Conservation (phyloP, 495 filamentous ascomycete species). For the Glutinoglossum americanum region DNA sequence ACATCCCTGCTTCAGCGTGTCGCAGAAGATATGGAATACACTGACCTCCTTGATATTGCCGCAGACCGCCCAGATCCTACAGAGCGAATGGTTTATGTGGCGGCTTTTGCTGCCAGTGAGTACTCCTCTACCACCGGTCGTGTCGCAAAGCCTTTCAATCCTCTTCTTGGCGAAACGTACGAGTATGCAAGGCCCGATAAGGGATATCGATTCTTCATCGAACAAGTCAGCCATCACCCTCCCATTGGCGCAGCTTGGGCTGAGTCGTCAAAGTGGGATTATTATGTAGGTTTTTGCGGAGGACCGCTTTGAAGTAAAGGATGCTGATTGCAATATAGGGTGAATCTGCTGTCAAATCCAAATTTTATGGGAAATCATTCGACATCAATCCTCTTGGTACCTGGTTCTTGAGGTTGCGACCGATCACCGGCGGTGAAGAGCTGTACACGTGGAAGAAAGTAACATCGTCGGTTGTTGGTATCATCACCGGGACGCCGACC, state of each 20-base stretch:
- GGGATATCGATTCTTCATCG: slow-evolving; percentile 92
- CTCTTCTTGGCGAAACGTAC: slow-evolving; percentile 86
- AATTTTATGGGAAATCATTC: slow-evolving; percentile 94
- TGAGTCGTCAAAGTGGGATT: slow-evolving; percentile 86
- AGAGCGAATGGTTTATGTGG: slow-evolving; percentile 90
- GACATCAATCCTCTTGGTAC: slow-evolving; percentile 92
- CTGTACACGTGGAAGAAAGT: slow-evolving; percentile 99
- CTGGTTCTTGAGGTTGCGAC: slow-evolving; percentile 83
- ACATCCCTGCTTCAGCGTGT: slow-evolving; percentile 93
- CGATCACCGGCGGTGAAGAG: slow-evolving; percentile 59
- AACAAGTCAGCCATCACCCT: slow-evolving; percentile 96
- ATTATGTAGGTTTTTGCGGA: slow-evolving; percentile 35
- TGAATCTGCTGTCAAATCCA: slow-evolving; percentile 89
- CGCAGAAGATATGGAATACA: slow-evolving; percentile 94
- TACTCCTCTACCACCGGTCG: slow-evolving; percentile 92
- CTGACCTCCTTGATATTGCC: slow-evolving; percentile 76
- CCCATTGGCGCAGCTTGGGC: slow-evolving; percentile 87
- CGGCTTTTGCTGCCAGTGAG: slow-evolving; percentile 84
- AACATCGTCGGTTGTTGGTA: slow-evolving; percentile 89
- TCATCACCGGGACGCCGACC: slow-evolving; percentile 86
- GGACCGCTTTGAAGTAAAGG: background rate
- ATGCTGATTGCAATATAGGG: slow-evolving; percentile 25
- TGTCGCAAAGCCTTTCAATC: slow-evolving; percentile 96
- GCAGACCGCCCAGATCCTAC: slow-evolving; percentile 69
- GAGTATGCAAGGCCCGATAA: slow-evolving; percentile 92